Evolutionary conservation across 805 yeast species (phyloP).

Genomic region (Candida broadrunensis): DNA sequence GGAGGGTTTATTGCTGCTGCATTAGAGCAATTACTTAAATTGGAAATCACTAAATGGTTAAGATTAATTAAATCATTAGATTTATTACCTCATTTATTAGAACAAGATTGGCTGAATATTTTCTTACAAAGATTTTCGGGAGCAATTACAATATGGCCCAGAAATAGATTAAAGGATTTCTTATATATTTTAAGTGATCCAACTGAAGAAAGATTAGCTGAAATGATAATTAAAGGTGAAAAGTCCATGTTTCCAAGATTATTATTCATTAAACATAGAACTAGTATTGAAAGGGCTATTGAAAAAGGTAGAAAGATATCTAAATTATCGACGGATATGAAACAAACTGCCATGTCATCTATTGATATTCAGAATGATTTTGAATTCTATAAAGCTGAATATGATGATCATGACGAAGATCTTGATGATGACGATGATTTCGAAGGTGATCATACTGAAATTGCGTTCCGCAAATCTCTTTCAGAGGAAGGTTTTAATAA

Average conservation of each 20-base stretch:
- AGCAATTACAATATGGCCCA: conserved; percentile 74
- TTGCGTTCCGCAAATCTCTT: background rate
- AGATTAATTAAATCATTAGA: conserved; percentile 64
- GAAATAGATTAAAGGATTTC: conserved; percentile 56
- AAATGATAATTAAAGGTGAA: conserved; percentile 62
- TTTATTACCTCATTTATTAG: conserved; percentile 62
- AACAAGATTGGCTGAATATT: conserved; percentile 78
- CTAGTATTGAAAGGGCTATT: conserved; percentile 63
- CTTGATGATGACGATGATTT: conserved; percentile 2
- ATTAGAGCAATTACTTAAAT: conserved; percentile 62
- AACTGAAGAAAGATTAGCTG: conserved; percentile 50
- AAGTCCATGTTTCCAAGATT: conserved; percentile 63
- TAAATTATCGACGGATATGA: conserved; percentile 12
- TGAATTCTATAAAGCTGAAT: conserved; percentile 3
- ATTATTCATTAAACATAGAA: conserved; percentile 60
- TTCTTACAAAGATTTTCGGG: conserved; percentile 77
- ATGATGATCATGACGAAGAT: conserved; percentile 6
- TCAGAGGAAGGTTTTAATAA: background rate
- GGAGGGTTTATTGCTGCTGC: conserved; percentile 80
- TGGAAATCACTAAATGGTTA: conserved; percentile 77
- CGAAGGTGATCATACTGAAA: background rate
- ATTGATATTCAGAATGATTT: conserved; percentile 1
- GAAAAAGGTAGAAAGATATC: conserved; percentile 44
- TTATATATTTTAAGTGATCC: conserved; percentile 69
- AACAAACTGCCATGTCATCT: conserved; percentile 6